Evolutionary conservation across 495 filamentous ascomycete genomes (phyloP), one percentile per base, ranked within the genome.

Genomic region (Geoglossum glabrum): DNA sequence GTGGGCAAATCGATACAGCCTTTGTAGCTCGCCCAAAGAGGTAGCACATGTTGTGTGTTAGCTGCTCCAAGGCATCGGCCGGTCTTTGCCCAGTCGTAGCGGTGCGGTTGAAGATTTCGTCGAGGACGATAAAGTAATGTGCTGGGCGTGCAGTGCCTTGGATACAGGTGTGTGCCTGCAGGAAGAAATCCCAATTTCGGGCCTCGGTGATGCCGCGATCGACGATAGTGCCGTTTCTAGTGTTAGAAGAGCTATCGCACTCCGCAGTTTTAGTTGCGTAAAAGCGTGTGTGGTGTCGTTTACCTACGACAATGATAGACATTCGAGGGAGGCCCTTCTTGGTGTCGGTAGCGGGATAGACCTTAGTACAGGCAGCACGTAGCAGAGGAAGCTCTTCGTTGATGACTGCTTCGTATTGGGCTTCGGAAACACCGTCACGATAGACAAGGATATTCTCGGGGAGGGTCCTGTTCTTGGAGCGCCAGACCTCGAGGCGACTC

Each of bases 201-300:
- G 78, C 78, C 57, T 83, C 81, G 10, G 86, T 90, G 27, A 95
- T 76, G 17, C 86, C 86, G 46, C 87, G 79, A 68, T 96, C 90
- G 10, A 95, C 87, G 5, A 95, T 75, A 1, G 87, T 94, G 9
- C 90, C 90, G 47, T 79, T 80, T 40, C 71, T 66, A 3, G 82
- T 77, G 60, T 92, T 95, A 9, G 74, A 73, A 5, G 76, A 78
- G 0, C 63, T 70, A 15, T 69, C 65, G 0, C 73, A 67, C 10
- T 65, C 61, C 0, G 74, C 64, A n/a, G 65, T 65, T 2, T 72
- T 66, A 0, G 74, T 77, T 0, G 80, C 76, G 66, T 83, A 95
- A 72, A 96, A 94, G 0, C 90, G 83, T 0, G 86, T 94, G 64
- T 95, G 86, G 62, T 97, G 90, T 26, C 90, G 79, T 67, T 95